Evolutionary conservation across 495 filamentous ascomycete species (phyloP).

Genomic region (Aspergillus saccharolyticus): DNA sequence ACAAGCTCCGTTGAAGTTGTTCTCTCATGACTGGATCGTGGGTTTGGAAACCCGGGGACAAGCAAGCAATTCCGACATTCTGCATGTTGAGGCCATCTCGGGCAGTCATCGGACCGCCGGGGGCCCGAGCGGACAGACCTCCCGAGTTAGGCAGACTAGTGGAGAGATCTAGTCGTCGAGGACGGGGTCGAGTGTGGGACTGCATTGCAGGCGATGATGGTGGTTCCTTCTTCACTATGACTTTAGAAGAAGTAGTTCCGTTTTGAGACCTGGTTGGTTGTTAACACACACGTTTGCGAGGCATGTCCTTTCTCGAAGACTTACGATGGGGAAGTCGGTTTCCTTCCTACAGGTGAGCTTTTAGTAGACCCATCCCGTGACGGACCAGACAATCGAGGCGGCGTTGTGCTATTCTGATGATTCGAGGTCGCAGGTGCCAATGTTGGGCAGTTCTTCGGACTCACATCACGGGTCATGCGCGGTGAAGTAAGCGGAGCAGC

Average conservation of each 20-base stretch:
- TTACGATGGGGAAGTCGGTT: constrained; percentile 53
- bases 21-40: constrained; percentile 96
- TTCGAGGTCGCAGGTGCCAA: constrained; percentile 33
- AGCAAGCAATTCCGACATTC: constrained; percentile 86
- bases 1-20: constrained; percentile 88
- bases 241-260: constrained; percentile 58
- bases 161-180: constrained; percentile 83
- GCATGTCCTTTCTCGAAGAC: constrained; percentile 18
- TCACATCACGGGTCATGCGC: constrained; percentile 42
- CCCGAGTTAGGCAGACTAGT: constrained; percentile 60
- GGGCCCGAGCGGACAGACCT: constrained; percentile 54
- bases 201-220: constrained; percentile 75
- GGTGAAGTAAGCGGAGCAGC: constrained; percentile 44
- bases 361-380: constrained; percentile 38
- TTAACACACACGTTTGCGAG: neutral
- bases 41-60: constrained; percentile 93
- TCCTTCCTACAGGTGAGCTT: constrained; percentile 46
- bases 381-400: constrained; percentile 30
- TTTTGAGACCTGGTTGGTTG: constrained; percentile 29
- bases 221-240: constrained; percentile 95
- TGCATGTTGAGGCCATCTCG: constrained; percentile 79
- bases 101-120: constrained; percentile 73
- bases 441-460: constrained; percentile 45
- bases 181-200: constrained; percentile 67
- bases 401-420: constrained; percentile 30